Evolutionary conservation across 352 stramenopile species (phyloP).

Genomic region (Blastocystis sp.): DNA sequence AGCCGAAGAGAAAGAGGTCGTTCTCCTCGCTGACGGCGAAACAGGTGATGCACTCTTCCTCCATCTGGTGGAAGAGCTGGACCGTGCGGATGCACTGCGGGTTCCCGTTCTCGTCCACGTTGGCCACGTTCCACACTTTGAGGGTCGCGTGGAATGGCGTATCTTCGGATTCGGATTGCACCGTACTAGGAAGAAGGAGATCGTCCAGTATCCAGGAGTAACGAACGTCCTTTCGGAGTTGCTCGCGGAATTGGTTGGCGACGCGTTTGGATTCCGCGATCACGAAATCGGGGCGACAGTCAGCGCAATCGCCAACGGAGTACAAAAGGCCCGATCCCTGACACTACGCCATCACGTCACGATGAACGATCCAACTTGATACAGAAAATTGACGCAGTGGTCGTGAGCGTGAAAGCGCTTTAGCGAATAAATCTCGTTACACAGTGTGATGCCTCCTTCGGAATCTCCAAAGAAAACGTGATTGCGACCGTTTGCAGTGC

Average conservation of each 20-base stretch:
- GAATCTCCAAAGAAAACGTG: constrained; percentile 36
- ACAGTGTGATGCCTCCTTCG: constrained; percentile 44
- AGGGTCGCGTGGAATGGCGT: background rate
- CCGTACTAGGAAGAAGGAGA: background rate
- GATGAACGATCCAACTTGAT: background rate
- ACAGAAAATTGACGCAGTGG: constrained; percentile 51
- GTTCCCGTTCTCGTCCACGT: background rate
- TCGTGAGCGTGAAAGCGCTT: constrained; percentile 38
- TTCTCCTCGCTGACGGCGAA: constrained; percentile 29
- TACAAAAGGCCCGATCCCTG: constrained; percentile 33
- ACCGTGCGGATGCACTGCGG: constrained; percentile 24
- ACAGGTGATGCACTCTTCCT: constrained; percentile 14
- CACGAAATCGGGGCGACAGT: constrained; percentile 19
- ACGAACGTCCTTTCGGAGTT: constrained; percentile 14
- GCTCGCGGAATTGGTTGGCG: constrained; percentile 16
- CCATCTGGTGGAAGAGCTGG: constrained; percentile 17
- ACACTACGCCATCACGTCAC: background rate
- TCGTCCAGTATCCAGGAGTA: constrained; percentile 43
- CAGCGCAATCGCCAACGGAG: background rate
- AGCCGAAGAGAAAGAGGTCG: constrained; percentile 21
- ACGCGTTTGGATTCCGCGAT: background rate
- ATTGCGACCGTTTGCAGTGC: background rate
- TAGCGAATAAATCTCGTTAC: constrained; percentile 27
- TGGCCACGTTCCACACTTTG: constrained; percentile 26
- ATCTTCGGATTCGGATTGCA: background rate